Base-by-base conservation (phyloP, 768 basidiomycete species). In the Heimioporus sp. region DNA sequence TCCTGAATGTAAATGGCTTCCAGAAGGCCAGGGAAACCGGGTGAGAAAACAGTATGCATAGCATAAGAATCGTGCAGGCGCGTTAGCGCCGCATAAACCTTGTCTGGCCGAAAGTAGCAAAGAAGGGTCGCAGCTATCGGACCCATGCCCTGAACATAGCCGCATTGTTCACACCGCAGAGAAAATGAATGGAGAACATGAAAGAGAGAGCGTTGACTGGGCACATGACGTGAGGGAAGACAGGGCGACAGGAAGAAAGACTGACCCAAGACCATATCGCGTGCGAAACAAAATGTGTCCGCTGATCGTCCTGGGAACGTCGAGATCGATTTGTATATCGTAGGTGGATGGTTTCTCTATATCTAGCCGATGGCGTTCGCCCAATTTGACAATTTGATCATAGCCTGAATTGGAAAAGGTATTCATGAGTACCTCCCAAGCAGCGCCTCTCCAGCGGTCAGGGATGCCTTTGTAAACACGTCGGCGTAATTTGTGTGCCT, bases 121-220 rank as follows among this genome's bases (percentile, higher is more conserved):
- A 98, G 80, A 19, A 99, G 78, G 2, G 94, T 98, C 1, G 95
- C 90, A 0, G 96, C 92, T 51, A 99, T 90, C 7, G 96, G 91
- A 2, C 97, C 95, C 97, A 99, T 99, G 54, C 97, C 97, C 72
- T 99, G 97, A 37, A 95, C 94, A 66, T 99, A 99, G 15, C 96
- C 96, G 55, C 97, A 98, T 11, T 80, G 75, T 16, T 75, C 68
- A 70, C 96, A 98, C n/a, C 77, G 76, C 17, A 95, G 76, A 2
- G 93, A 95, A 66, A 97, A 94, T 46, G 82, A 82, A 68, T 98
- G 97, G 24, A 98, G 78, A 51, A 97, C 92, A 65, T 92, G 93
- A 71, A 98, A 98, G 11, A 99, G 76, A 5, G 91, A 90, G 11
- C 96, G 86, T 81, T 99, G 96, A 9, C 93, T 93, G 61, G 13